Evolutionary conservation across 768 basidiomycete species (phyloP).

Genomic region (Panaeolus papilionaceus): DNA sequence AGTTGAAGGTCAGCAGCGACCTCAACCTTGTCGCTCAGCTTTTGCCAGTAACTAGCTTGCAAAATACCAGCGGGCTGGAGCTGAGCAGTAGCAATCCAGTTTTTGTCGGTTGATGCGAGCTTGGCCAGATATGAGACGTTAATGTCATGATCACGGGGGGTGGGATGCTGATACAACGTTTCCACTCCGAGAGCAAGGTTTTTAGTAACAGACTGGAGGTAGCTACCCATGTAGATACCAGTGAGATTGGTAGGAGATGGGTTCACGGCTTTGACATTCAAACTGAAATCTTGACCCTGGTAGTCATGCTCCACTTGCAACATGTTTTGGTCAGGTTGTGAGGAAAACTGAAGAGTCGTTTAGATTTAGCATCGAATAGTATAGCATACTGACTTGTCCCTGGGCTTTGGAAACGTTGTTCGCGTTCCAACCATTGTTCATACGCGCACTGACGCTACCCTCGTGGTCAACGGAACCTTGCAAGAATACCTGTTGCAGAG

Average conservation of each 20-base stretch:
- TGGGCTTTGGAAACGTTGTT: conserved; percentile 85
- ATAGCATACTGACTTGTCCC: conserved; percentile 67
- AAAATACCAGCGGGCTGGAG: conserved; percentile 82
- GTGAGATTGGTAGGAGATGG: conserved; percentile 87
- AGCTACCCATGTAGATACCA: conserved; percentile 91
- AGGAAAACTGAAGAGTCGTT: conserved; percentile 64
- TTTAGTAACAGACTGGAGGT: conserved; percentile 92
- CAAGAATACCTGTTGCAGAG: conserved; percentile 71
- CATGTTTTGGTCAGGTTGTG: conserved; percentile 85
- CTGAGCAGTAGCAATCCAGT: conserved; percentile 95
- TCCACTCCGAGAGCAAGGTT: conserved; percentile 90
- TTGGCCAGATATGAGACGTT: conserved; percentile 83
- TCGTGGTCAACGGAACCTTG: conserved; percentile 96
- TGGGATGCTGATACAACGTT: conserved; percentile 80
- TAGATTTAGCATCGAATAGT: not conserved
- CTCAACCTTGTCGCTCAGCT: conserved; percentile 93
- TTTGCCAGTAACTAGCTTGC: conserved; percentile 96
- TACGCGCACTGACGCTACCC: conserved; percentile 85
- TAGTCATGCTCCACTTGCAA: conserved; percentile 95
- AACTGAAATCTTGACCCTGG: conserved; percentile 83
- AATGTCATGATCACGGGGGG: conserved; percentile 72
- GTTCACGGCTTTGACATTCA: conserved; percentile 90
- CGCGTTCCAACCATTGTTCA: conserved; percentile 89
- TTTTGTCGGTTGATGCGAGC: conserved; percentile 71
- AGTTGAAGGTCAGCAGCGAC: conserved; percentile 95